phyloP scores from a whole-genome alignment of 768 basidiomycete species.

The Chalciporus sphaerocephalus region DNA sequence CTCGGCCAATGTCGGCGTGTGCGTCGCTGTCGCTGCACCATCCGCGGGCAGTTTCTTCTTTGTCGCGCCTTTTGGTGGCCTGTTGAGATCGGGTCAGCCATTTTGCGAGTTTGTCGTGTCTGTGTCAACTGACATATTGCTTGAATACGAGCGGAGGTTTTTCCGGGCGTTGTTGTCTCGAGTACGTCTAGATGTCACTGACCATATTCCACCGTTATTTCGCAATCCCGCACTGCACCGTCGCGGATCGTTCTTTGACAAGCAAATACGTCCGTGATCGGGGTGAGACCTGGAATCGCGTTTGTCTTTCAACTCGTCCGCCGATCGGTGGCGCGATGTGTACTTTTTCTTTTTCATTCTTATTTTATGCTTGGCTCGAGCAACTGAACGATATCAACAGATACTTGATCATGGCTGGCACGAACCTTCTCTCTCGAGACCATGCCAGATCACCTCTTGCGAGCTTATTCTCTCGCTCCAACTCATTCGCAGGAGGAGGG shows the following conservation, averaged over 20 bases:
- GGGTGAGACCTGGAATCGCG: not conserved
- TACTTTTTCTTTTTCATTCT: no score
- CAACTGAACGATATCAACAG: not conserved
- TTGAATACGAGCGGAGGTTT: no score
- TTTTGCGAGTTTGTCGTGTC: not conserved
- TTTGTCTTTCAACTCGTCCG: not conserved
- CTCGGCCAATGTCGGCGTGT: constrained; percentile 57
- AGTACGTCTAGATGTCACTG: no score
- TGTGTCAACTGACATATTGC: not conserved
- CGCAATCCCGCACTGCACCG: no score
- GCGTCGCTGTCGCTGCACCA: constrained; percentile 1
- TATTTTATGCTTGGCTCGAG: not conserved
- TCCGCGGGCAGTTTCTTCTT: constrained; percentile 13
- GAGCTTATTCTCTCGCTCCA: not conserved
- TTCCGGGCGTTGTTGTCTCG: no score
- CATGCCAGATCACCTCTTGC: not conserved
- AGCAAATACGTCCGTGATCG: not conserved
- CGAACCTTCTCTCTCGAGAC: not conserved
- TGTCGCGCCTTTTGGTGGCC: constrained; percentile 30
- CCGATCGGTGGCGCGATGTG: not conserved
- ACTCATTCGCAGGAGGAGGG: not conserved
- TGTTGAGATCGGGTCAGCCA: constrained; percentile 4
- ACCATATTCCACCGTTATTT: not conserved
- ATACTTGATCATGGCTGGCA: not conserved
- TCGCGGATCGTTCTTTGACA: not conserved